phyloP scores from a whole-genome alignment of 805 yeast species.

The Metschnikowia gelsemii region DNA sequence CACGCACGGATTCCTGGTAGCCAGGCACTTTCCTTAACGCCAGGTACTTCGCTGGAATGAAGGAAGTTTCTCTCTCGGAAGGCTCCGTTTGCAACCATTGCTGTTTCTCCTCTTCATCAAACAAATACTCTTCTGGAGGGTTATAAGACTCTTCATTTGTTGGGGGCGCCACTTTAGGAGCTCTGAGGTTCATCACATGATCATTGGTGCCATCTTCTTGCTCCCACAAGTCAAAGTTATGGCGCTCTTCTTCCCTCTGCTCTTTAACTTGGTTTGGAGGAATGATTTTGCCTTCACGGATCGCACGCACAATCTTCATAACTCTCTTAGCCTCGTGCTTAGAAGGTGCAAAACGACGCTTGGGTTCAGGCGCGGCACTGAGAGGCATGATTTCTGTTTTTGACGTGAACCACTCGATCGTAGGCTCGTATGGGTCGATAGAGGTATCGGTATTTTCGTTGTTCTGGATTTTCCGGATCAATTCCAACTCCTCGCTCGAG shows the following conservation, averaged over 20 bases:
- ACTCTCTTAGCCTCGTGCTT: conserved; percentile 94
- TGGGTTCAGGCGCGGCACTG: conserved; percentile 94
- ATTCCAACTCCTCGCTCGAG: conserved; percentile 82
- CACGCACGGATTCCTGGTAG: conserved; percentile 79
- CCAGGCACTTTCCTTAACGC: conserved; percentile 93
- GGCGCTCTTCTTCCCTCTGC: conserved; percentile 49
- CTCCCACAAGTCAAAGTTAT: conserved; percentile 83
- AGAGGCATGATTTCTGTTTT: conserved; percentile 86
- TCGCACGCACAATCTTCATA: conserved; percentile 95
- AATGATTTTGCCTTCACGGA: conserved; percentile 91
- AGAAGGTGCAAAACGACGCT: conserved; percentile 94
- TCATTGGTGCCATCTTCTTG: conserved; percentile 52
- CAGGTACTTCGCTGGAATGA: conserved; percentile 75
- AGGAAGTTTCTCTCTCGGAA: conserved; percentile 73
- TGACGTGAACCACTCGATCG: conserved; percentile 92
- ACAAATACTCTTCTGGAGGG: conserved; percentile 93
- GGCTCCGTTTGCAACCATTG: conserved; percentile 72
- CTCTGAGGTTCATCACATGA: conserved; percentile 88
- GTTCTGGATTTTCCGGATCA: conserved; percentile 79
- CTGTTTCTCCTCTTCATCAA: conserved; percentile 72
- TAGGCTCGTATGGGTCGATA: conserved; percentile 87
- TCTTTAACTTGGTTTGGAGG: conserved; percentile 63
- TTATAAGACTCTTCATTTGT: conserved; percentile 95
- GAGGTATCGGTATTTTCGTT: conserved; percentile 80
- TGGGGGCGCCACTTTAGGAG: conserved; percentile 95